These are phyloP conservation scores for Fonsecaea multimorphosa DNA, from an alignment of 2,329 filamentous ascomycete genomes.

Conservation along the genomic window DNA sequence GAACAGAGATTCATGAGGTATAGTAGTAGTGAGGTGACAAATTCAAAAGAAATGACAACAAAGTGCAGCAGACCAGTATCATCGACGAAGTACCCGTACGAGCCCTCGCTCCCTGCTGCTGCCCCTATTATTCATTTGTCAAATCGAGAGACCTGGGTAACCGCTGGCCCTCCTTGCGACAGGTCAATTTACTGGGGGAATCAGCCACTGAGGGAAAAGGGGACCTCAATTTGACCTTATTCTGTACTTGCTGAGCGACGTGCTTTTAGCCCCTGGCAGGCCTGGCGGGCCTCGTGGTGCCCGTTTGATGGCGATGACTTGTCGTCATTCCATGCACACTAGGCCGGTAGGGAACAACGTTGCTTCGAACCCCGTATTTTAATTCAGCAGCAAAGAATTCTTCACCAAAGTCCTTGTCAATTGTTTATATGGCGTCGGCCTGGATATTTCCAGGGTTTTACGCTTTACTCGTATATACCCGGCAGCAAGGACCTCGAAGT, in stretches of 20 bases:
- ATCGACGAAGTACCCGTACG: background rate
- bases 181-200: constrained; percentile 14
- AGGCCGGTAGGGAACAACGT: background rate
- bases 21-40: background rate
- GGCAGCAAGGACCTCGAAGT: background rate
- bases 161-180: constrained; percentile 22
- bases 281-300: background rate
- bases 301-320: background rate
- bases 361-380: background rate
- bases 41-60: background rate
- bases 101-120: background rate
- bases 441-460: background rate
- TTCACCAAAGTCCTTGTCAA: background rate
- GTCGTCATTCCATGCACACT: background rate
- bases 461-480: background rate
- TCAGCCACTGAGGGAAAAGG: constrained; percentile 14
- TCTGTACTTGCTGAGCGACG: constrained; percentile 6
- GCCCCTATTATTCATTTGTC: constrained; percentile 10
- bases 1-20: background rate
- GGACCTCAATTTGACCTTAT: constrained; percentile 8
- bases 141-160: constrained; percentile 8
- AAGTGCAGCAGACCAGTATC: background rate
- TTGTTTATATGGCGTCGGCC: background rate
- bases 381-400: background rate
- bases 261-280: background rate